A percentile compares a stretch with the other conserved stretches of the same genome.
phyloP scores from a whole-genome alignment of 768 basidiomycete species.

The Clavulina sp. region DNA sequence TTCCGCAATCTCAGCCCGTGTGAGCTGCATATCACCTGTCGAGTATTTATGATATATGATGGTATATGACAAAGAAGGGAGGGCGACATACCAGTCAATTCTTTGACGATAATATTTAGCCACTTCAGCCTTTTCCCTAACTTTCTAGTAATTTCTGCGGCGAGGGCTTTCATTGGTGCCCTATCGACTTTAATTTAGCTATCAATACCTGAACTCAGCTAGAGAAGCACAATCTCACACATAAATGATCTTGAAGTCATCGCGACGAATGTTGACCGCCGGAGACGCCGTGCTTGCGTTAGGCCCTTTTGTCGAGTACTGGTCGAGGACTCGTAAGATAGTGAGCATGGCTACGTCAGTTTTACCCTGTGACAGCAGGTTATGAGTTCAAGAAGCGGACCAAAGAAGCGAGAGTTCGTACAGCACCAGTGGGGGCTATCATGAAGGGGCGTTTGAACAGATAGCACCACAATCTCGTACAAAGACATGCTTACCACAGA shows the following conservation, averaged over 20 bases:
- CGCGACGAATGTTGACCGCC: conserved; percentile 37
- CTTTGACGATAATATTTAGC: conserved; percentile 72
- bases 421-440: conserved; percentile 92
- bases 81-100: conserved; percentile 55
- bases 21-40: conserved; percentile 86
- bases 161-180: conserved; percentile 97
- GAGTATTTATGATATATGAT: neutral
- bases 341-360: conserved; percentile 94
- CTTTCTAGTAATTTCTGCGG: conserved; percentile 88
- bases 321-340: conserved; percentile 72
- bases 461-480: neutral
- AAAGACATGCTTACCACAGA: conserved; percentile 46
- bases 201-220: neutral
- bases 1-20: conserved; percentile 79
- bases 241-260: conserved; percentile 90
- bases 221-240: conserved; percentile 36
- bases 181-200: conserved; percentile 22
- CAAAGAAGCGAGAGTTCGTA: conserved; percentile 23
- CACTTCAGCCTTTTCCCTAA: conserved; percentile 77
- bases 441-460: neutral
- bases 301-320: conserved; percentile 26
- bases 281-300: conserved; percentile 13
- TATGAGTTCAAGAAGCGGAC: neutral
- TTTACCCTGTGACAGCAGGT: conserved; percentile 54
- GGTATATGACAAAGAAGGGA: neutral